Evolutionary conservation across 2,329 filamentous ascomycete genomes (phyloP).

Genomic region (Pestalotiopsis fici): DNA sequence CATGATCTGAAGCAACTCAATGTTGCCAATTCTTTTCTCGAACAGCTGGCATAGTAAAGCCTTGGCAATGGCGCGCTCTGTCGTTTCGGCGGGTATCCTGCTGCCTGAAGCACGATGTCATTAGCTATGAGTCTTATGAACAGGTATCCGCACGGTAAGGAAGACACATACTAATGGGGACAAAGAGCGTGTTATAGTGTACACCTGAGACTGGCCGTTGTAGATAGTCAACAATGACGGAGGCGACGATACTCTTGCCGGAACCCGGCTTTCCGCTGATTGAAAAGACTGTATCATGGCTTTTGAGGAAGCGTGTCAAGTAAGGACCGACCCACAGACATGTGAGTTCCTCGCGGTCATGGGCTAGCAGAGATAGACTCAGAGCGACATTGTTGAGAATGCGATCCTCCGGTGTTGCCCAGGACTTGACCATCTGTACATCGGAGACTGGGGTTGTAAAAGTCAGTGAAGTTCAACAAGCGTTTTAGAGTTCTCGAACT

Average conservation of each 20-base stretch:
- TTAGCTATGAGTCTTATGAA: background rate
- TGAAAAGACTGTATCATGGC: slow-evolving; percentile 13
- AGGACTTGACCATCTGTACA: slow-evolving; percentile 32
- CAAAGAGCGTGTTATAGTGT: slow-evolving; percentile 32
- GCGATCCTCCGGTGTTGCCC: slow-evolving; percentile 24
- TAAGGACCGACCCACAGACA: slow-evolving; percentile 21
- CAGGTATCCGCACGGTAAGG: background rate
- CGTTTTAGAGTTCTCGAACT: background rate
- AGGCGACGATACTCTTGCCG: slow-evolving; percentile 37
- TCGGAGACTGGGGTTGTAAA: slow-evolving; percentile 20
- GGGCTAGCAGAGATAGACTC: slow-evolving; percentile 16
- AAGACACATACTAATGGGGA: slow-evolving; percentile 33
- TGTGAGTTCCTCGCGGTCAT: slow-evolving; percentile 23
- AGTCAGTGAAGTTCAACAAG: background rate
- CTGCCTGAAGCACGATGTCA: slow-evolving; percentile 20
- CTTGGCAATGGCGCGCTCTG: slow-evolving; percentile 32
- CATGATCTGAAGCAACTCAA: slow-evolving; percentile 35
- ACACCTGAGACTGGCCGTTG: slow-evolving; percentile 36
- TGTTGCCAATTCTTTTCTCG: slow-evolving; percentile 37
- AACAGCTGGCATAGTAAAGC: slow-evolving; percentile 36
- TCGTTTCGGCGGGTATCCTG: slow-evolving; percentile 30
- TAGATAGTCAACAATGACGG: slow-evolving; percentile 37
- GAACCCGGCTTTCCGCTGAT: slow-evolving; percentile 33
- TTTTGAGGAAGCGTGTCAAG: slow-evolving; percentile 19
- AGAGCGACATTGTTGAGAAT: slow-evolving; percentile 14